Evolutionary conservation across 257 asterid genomes (phyloP), one percentile per base, ranked within the genome.

Genomic region (Parsonsia alboflavescens): DNA sequence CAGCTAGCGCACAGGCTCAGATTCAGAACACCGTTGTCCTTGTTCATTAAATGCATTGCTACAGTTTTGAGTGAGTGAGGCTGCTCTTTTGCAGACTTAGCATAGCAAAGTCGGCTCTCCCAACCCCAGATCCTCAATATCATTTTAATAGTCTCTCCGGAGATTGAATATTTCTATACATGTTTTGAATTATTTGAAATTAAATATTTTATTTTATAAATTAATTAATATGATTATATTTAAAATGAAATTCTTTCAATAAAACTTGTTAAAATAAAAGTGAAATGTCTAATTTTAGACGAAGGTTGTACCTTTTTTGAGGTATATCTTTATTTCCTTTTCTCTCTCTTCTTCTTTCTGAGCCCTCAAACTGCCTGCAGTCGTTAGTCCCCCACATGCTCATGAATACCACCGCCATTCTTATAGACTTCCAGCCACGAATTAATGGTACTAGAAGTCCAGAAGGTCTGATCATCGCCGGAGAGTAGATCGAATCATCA

Each of bases 41-140:
- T 49, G 67, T 77, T 76, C 78, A 79, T 80, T 80, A 45, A 84
- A 79, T 59, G 79, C 74, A 66, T 68, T 33, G 22, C 78, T 42
- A 16, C 56, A 73, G 11, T 71, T 79, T 74, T 33, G 39, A 3
- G 39, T 33, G 39, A 33, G 39, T 3, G 39, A 39, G 48, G 52
- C 15, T 30, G 52, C 15, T 30, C 9, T 15, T 58, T 58, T 21
- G 46, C 74, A 75, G 79, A 44, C 22, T 78, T 62, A 45, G 2
- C 19, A 1, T 30, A 30, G 54, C 76, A 74, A 84, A 72, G 80
- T 72, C 77, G 81, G 83, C 84, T 80, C 71, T 19, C 15, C 19
- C 87, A 79, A 83, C n/a, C n/a, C n/a, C n/a, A n/a, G n/a, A n/a
- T n/a, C n/a, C n/a, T n/a, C n/a, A n/a, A n/a, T n/a, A 45, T 49